These are phyloP conservation scores for Aspergillus saccharolyticus DNA, from an alignment of 495 filamentous ascomycete genomes.

Conservation along the genomic window DNA sequence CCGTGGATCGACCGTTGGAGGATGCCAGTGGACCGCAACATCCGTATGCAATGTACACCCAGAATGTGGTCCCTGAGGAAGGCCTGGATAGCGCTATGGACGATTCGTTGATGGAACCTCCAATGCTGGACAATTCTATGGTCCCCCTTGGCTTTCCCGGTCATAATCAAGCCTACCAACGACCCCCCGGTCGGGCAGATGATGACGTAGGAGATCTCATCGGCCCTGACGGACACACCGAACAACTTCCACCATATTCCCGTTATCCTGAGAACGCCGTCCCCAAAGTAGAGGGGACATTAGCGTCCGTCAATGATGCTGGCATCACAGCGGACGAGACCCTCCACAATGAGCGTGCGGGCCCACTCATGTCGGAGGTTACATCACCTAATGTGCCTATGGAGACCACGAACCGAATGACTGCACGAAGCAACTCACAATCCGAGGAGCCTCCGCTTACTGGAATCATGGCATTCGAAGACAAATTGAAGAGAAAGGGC, in stretches of 20 bases:
- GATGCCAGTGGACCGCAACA: constrained; percentile 72
- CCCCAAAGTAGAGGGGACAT: constrained; percentile 29
- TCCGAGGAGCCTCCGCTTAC: constrained; percentile 17
- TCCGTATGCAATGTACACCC: constrained; percentile 81
- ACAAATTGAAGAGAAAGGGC: constrained; percentile 55
- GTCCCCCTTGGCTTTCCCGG: constrained; percentile 76
- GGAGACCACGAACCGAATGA: constrained; percentile 10
- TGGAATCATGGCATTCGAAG: constrained; percentile 43
- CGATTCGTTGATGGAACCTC: background rate
- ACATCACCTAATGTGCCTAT: constrained; percentile 36
- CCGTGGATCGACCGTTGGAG: constrained; percentile 53
- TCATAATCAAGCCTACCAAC: constrained; percentile 56
- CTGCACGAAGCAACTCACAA: background rate
- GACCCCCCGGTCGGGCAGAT: constrained; percentile 69
- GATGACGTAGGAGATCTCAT: constrained; percentile 82
- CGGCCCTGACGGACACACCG: constrained; percentile 84
- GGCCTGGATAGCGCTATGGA: constrained; percentile 17
- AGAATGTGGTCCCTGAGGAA: constrained; percentile 59
- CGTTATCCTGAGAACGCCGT: constrained; percentile 61
- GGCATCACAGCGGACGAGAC: constrained; percentile 20
- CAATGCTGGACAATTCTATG: constrained; percentile 29
- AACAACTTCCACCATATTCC: constrained; percentile 86
- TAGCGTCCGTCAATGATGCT: constrained; percentile 25
- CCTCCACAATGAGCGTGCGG: constrained; percentile 18
- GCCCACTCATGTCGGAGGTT: constrained; percentile 38